Evolutionary conservation across 108 stramenopile species (phyloP).

Genomic region (Skeletonema costatum): DNA sequence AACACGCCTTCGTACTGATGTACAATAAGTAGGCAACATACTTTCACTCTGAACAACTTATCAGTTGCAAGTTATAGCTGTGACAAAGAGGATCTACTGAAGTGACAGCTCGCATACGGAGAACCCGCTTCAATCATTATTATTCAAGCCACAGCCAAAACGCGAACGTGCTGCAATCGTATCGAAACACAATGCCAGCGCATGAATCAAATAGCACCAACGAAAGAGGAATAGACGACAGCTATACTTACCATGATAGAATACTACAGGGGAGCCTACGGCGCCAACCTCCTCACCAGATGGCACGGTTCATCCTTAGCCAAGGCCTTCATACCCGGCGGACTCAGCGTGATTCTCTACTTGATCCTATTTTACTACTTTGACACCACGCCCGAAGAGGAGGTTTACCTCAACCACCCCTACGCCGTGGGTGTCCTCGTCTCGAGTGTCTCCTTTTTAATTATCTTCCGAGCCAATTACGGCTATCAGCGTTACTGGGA

Average conservation of each 20-base stretch:
- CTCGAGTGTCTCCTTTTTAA: constrained; percentile 53
- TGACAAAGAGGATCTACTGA: too few relatives aligned
- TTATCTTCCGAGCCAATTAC: constrained; percentile 73
- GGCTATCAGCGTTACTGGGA: constrained; percentile 80
- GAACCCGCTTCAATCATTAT: too few relatives aligned
- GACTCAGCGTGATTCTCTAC: constrained; percentile 52
- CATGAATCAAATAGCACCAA: too few relatives aligned
- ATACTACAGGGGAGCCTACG: constrained; percentile 64
- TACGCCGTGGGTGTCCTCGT: constrained; percentile 77
- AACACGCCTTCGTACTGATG: too few relatives aligned
- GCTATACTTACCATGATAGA: constrained; percentile 56
- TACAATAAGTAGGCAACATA: too few relatives aligned
- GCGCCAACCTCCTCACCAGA: constrained; percentile 60
- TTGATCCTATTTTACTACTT: constrained; percentile 33
- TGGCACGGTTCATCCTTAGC: constrained; percentile 64
- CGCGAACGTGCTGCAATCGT: too few relatives aligned
- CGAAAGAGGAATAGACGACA: too few relatives aligned
- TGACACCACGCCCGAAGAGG: background rate
- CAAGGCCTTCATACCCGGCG: constrained; percentile 58
- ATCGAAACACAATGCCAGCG: too few relatives aligned
- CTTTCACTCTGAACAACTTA: too few relatives aligned
- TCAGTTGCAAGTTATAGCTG: too few relatives aligned
- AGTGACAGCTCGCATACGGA: too few relatives aligned
- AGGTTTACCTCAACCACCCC: constrained; percentile 51
- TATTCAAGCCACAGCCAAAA: too few relatives aligned